A percentile compares a stretch with the other conserved stretches of the same genome.
phyloP scores from a whole-genome alignment of 495 filamentous ascomycete genomes.

The Neurospora pannonica region DNA sequence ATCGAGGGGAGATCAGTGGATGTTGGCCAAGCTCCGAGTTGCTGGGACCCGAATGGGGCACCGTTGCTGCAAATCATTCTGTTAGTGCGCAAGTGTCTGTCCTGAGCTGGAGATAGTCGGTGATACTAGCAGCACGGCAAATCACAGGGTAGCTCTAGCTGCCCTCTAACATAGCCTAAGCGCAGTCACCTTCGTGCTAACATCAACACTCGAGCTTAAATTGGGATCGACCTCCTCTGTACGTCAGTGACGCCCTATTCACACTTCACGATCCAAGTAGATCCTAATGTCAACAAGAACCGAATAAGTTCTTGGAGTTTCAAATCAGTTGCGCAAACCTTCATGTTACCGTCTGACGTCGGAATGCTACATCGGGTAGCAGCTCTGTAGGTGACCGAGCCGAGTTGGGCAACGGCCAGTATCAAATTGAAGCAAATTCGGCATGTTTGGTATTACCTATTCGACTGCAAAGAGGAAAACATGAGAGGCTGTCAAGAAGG shows the following conservation, averaged over 20 bases:
- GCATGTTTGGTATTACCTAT: neutral
- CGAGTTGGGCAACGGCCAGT: neutral
- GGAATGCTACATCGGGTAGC: neutral
- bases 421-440: neutral
- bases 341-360: neutral
- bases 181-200: neutral
- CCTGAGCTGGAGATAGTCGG: neutral
- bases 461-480: neutral
- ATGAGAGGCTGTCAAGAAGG: neutral
- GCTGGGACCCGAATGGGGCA: neutral
- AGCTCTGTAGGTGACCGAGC: neutral
- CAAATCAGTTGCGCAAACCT: neutral
- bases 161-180: fast-evolving
- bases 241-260: neutral
- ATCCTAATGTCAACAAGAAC: neutral
- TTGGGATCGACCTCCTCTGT: neutral
- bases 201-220: neutral
- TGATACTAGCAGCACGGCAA: too few species aligned
- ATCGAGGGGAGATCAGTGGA: neutral
- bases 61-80: neutral
- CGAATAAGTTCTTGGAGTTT: neutral
- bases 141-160: too few species aligned
- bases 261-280: neutral
- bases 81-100: neutral
- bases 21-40: neutral